Evolutionary conservation across 768 basidiomycete species (phyloP).

Genomic region (Cantharellus anzutake): DNA sequence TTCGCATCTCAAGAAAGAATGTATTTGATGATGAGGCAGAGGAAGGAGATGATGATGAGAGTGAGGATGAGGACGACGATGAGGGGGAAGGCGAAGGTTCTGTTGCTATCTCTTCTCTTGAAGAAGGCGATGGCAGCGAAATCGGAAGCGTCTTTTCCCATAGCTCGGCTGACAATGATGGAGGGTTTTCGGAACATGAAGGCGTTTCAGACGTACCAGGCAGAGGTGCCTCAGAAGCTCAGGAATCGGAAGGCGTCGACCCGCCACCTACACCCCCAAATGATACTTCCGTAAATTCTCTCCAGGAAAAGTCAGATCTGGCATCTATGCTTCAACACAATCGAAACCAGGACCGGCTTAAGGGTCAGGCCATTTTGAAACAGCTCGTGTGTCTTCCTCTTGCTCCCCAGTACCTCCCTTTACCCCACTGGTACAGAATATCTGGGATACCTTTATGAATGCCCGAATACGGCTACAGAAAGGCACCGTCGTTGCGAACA

Average conservation of each 20-base stretch:
- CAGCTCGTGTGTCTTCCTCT: conserved; percentile 46
- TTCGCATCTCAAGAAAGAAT: conserved; percentile 40
- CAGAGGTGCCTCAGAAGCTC: not conserved
- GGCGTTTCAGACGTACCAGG: conserved; percentile 12
- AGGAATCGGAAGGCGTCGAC: not conserved
- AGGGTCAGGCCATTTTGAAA: conserved; percentile 65
- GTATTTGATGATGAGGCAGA: conserved; percentile 30
- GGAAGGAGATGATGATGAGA: conserved; percentile 9
- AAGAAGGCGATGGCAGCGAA: not conserved
- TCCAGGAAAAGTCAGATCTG: conserved; percentile 21
- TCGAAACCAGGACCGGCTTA: conserved; percentile 51
- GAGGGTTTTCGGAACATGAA: conserved; percentile 9
- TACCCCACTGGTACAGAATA: conserved; percentile 25
- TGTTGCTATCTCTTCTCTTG: conserved; percentile 1
- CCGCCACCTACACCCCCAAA: not conserved
- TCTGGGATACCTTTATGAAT: conserved; percentile 80
- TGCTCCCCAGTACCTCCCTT: conserved; percentile 2
- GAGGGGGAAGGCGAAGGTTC: conserved; percentile 12
- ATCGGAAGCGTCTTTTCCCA: not conserved
- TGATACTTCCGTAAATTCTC: not conserved
- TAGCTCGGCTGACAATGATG: not conserved
- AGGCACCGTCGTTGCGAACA: conserved; percentile 41
- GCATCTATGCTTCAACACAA: conserved; percentile 35
- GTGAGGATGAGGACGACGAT: conserved; percentile 12
- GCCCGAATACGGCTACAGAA: conserved; percentile 88